Evolutionary conservation across 768 basidiomycete genomes (phyloP), one percentile per base, ranked within the genome.

Genomic region (Lentinula sp.): DNA sequence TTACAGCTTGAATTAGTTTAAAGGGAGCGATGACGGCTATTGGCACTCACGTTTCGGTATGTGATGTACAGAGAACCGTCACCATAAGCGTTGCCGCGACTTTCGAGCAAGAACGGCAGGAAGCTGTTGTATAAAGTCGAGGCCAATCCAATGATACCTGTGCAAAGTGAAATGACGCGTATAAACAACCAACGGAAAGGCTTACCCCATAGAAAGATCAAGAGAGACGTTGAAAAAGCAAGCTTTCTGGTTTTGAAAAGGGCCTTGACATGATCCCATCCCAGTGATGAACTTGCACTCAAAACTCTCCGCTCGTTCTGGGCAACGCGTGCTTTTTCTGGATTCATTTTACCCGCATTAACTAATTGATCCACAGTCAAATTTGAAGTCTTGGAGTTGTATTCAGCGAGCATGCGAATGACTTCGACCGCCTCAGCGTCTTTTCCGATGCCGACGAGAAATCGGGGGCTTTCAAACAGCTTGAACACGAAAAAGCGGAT

Each of bases 131-230:
- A 86, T 75, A 91, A 71, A 15, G 90, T 88, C 64, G 86, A 90
- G 2, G 89, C 89, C 13, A 91, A 78, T 6, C 90, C 90, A 61
- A 92, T 91, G 46, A 91, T 75, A 1, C 83, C 88, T 89, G 63
- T 63, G 13, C 53, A 54, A 12, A 15, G 23, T 35, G 35, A 48
- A 18, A 9, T 35, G 13, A 15, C 9, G 7, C 6, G 16, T 1
- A 5, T 10, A 13, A 5, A 46, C 20, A 10, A 15, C 9, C 6
- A 51, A 9, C 43, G 8, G 9, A 23, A 59, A 15, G 15, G 62
- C 73, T 41, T 58, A 79, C 79, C 77, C 71, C 80, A 75, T 52
- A 86, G 73, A 67, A 80, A 75, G 70, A 87, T 84, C 39, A 89
- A 69, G 52, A 91, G 66, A 36, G 74, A 81, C 3, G 88, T 90